Conservation (phyloP, 1,284 basidiomycete species). For the Erythrobasidium hasegawianum region DNA sequence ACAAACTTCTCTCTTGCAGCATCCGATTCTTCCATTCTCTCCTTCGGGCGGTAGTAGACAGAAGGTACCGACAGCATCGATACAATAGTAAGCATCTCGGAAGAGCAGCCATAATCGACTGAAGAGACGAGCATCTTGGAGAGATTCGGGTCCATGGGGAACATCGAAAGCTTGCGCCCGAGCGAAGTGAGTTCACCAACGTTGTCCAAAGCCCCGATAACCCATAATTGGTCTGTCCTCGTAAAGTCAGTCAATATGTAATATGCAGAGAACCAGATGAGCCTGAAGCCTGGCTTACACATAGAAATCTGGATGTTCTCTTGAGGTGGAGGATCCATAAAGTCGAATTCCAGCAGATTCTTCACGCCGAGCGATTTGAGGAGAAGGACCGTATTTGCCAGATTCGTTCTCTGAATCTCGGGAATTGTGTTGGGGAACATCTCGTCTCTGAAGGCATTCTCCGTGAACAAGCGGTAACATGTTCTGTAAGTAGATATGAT, state of each 20-base stretch:
- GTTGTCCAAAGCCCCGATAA: slow-evolving; percentile 93
- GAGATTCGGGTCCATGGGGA: slow-evolving; percentile 81
- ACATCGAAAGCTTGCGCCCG: slow-evolving; percentile 96
- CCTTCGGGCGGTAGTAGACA: slow-evolving; percentile 64
- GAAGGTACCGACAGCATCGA: slow-evolving; percentile 94
- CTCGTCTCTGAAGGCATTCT: slow-evolving; percentile 93
- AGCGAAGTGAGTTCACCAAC: slow-evolving; percentile 89
- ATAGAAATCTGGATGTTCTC: slow-evolving; percentile 48
- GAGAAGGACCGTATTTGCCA: slow-evolving; percentile 91
- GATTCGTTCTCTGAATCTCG: slow-evolving; percentile 95
- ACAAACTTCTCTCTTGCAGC: slow-evolving; percentile 97
- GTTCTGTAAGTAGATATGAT: slow-evolving; percentile 55
- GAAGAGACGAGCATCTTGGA: slow-evolving; percentile 97
- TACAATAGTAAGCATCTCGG: slow-evolving; percentile 96
- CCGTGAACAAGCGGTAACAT: slow-evolving; percentile 95
- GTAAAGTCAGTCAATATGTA: slow-evolving; percentile 62
- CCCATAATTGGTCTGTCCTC: slow-evolving; percentile 78
- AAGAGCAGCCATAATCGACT: slow-evolving; percentile 85
- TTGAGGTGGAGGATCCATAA: slow-evolving; percentile 88
- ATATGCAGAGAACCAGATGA: not conserved
- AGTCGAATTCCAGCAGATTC: slow-evolving; percentile 96
- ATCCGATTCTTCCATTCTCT: slow-evolving; percentile 61
- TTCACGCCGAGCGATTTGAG: slow-evolving; percentile 92
- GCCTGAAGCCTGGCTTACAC: slow-evolving; percentile 23
- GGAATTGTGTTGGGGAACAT: slow-evolving; percentile 95